Evolutionary conservation across 2,329 filamentous ascomycete genomes (phyloP).

Genomic region (Penicillium sp.): DNA sequence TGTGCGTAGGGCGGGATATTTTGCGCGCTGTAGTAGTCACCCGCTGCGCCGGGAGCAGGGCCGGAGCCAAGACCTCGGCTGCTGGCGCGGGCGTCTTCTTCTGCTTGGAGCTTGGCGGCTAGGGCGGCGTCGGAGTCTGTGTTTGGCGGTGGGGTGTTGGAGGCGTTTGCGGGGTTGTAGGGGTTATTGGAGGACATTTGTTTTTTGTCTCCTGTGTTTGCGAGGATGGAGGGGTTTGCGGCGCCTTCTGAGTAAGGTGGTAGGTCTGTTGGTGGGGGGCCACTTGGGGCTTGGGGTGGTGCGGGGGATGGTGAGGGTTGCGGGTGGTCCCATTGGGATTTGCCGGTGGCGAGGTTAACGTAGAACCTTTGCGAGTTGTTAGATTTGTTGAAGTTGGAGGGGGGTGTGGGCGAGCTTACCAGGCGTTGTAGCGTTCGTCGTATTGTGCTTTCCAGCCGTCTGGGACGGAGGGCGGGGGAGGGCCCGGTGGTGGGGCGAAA

Average conservation of each 20-base stretch:
- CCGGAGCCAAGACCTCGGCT: slow-evolving; percentile 11
- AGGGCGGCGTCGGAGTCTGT: slow-evolving; percentile 72
- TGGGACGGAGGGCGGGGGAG: slow-evolving; percentile 66
- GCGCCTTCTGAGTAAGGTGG: slow-evolving; percentile 65
- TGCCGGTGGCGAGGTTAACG: slow-evolving; percentile 84
- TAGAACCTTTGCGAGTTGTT: slow-evolving; percentile 69
- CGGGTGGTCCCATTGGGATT: slow-evolving; percentile 88
- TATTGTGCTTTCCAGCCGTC: slow-evolving; percentile 85
- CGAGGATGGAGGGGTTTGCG: slow-evolving; percentile 45
- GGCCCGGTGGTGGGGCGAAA: slow-evolving; percentile 50
- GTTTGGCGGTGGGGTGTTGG: slow-evolving; percentile 26
- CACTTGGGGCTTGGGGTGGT: slow-evolving; percentile 46
- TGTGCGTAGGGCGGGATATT: slow-evolving; percentile 11
- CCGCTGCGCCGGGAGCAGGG: slow-evolving; percentile 33
- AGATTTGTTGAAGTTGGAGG: not conserved
- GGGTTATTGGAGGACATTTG: slow-evolving; percentile 71
- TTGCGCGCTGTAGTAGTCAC: slow-evolving; percentile 51
- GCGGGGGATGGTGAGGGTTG: slow-evolving; percentile 55
- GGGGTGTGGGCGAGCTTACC: slow-evolving; percentile 50
- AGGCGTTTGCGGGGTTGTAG: slow-evolving; percentile 52
- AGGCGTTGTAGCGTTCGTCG: slow-evolving; percentile 88
- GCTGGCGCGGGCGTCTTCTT: slow-evolving; percentile 71
- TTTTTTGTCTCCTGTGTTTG: slow-evolving; percentile 48
- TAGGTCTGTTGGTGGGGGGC: slow-evolving; percentile 32
- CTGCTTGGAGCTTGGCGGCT: slow-evolving; percentile 77